Evolutionary conservation across 2,329 filamentous ascomycete species (phyloP).

Genomic region (Fusarium sambucinum): DNA sequence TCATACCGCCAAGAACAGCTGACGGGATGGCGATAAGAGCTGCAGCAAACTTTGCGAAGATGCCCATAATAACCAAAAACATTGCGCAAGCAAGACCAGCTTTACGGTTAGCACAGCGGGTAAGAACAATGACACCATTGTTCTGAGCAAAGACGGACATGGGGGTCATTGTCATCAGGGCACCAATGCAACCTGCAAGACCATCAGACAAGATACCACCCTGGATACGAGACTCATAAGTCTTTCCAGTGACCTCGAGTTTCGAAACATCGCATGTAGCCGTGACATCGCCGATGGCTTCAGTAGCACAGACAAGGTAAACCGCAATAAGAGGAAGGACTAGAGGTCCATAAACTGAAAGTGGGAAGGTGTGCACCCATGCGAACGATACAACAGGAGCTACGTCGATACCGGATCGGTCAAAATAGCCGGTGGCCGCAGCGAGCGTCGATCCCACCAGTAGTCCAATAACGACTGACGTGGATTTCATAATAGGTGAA

Average conservation of each 20-base stretch:
- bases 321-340: slow-evolving; percentile 78
- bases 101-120: slow-evolving; percentile 82
- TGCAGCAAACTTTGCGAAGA: slow-evolving; percentile 87
- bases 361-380: slow-evolving; percentile 82
- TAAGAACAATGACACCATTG: slow-evolving; percentile 86
- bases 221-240: slow-evolving; percentile 82
- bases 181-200: slow-evolving; percentile 78
- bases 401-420: slow-evolving; percentile 75
- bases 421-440: slow-evolving; percentile 82
- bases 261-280: slow-evolving; percentile 85
- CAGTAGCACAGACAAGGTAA: slow-evolving; percentile 80
- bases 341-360: slow-evolving; percentile 77
- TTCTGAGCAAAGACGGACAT: slow-evolving; percentile 87
- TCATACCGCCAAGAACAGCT: slow-evolving; percentile 76
- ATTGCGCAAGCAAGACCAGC: slow-evolving; percentile 83
- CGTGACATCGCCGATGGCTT: slow-evolving; percentile 84
- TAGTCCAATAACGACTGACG: slow-evolving; percentile 79
- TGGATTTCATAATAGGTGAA: slow-evolving; percentile 85
- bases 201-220: slow-evolving; percentile 84
- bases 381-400: slow-evolving; percentile 80
- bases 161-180: slow-evolving; percentile 82
- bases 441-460: slow-evolving; percentile 83
- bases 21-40: slow-evolving; percentile 80
- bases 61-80: slow-evolving; percentile 83
- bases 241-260: slow-evolving; percentile 76